Percentiles rank a stretch among this genome's conserved stretches.
These are phyloP conservation scores for Xylariales sp. DNA, from an alignment of 2,329 filamentous ascomycete species.

Conservation along the genomic window DNA sequence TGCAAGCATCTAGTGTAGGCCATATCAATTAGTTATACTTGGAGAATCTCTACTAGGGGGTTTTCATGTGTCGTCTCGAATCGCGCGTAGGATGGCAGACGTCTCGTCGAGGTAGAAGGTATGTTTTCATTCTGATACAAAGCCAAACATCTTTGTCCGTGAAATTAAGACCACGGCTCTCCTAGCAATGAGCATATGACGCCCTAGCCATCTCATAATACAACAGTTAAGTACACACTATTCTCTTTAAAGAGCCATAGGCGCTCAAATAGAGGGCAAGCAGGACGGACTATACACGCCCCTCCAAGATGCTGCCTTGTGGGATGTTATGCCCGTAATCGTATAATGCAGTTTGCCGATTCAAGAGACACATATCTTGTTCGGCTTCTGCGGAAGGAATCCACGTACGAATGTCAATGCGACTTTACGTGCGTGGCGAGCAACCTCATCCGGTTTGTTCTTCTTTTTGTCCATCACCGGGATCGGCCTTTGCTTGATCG, in stretches of 20 bases:
- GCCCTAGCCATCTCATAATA: constrained; percentile 34
- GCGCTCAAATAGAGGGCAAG: constrained; percentile 18
- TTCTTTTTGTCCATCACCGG: constrained; percentile 46
- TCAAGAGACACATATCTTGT: constrained; percentile 51
- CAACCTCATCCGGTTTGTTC: constrained; percentile 47
- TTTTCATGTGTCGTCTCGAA: constrained; percentile 10
- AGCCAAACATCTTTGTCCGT: constrained; percentile 32
- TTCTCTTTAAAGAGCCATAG: constrained; percentile 21
- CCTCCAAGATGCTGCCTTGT: constrained; percentile 33
- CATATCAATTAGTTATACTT: constrained; percentile 6
- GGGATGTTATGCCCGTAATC: constrained; percentile 28
- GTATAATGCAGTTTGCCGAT: constrained; percentile 35
- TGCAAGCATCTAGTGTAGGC: not conserved
- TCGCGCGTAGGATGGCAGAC: not conserved
- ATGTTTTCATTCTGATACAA: constrained; percentile 45
- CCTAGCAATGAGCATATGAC: constrained; percentile 26
- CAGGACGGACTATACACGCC: constrained; percentile 32
- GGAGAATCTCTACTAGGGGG: not conserved
- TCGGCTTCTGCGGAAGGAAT: constrained; percentile 49
- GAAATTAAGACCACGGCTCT: constrained; percentile 36
- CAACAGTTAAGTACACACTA: constrained; percentile 34
- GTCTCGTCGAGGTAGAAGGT: constrained; percentile 23
- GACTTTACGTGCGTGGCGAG: constrained; percentile 48
- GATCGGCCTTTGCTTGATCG: constrained; percentile 45
- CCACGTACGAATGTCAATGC: constrained; percentile 49